Evolutionary conservation across 139 green algal species (phyloP).

Genomic region (Yamagishiella unicocca): DNA sequence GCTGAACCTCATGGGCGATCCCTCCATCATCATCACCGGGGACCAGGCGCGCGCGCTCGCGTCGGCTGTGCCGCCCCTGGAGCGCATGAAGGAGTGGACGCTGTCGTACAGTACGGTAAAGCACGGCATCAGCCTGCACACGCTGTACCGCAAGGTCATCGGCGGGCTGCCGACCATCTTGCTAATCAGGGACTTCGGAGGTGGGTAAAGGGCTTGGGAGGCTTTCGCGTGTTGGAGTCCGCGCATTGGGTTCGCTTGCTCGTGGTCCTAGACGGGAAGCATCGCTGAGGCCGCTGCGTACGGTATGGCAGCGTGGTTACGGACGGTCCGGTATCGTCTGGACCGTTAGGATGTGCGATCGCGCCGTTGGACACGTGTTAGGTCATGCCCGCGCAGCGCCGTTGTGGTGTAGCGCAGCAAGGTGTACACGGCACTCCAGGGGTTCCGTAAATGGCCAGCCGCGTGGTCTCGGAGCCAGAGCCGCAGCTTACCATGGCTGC

Average conservation of each 20-base stretch:
- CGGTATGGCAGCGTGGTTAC: no score
- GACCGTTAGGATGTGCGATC: background rate
- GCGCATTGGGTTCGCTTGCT: no score
- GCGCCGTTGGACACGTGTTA: background rate
- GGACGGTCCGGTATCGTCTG: no score
- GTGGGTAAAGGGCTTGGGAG: background rate
- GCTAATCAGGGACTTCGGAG: slow-evolving; percentile 60
- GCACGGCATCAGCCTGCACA: slow-evolving; percentile 81
- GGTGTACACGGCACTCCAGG: no score
- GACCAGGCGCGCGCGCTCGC: slow-evolving; percentile 39
- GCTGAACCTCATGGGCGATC: slow-evolving; percentile 28
- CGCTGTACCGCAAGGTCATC: slow-evolving; percentile 67
- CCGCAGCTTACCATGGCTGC: no score
- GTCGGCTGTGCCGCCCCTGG: slow-evolving; percentile 41
- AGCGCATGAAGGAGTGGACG: slow-evolving; percentile 50
- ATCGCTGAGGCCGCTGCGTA: no score
- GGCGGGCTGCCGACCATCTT: slow-evolving; percentile 51
- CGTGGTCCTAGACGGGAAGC: no score
- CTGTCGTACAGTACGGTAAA: slow-evolving; percentile 49
- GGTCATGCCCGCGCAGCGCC: no score
- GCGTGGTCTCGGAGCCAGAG: no score
- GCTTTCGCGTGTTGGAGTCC: no score
- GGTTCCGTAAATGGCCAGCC: no score
- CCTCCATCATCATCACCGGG: slow-evolving; percentile 3
- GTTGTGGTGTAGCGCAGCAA: no score